Evolutionary conservation across 257 asterid species (phyloP), one percentile per base, ranked within the genome.

Genomic region (Solanum dulcamara): DNA sequence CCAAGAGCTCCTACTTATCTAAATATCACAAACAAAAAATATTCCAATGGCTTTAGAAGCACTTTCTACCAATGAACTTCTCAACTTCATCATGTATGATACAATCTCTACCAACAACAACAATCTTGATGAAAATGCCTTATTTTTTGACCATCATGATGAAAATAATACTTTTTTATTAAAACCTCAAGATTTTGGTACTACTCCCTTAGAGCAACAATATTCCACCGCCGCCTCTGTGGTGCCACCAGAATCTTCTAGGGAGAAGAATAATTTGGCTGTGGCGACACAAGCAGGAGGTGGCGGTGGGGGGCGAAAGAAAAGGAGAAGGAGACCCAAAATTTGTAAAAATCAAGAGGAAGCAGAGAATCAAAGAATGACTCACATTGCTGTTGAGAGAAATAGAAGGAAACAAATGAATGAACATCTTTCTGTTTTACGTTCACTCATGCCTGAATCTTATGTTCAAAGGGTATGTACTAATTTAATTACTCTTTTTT

Each of bases 361-460:
- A 62, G 98, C 98, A 5, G 99, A 96, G 86, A 92, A 87, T 4
- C 99, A 96, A 75, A 92, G 99, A 90, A 96, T 95, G 98, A 95
- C 99, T 12, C 99, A 96, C 98, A 96, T 95, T 93, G 94, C 98
- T 7, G 98, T 96, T 2, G 99, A 96, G 55, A 92, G 99, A 86
- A 96, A 96, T 83, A 91, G 99, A 5, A 90, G 99, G 30, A 96
- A 94, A 81, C 97, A 91, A 85, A 96, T 96, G 99, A 96, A 96
- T 62, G 98, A 96, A 84, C 98, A 96, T 85, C 91, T 96, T 10
- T 95, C 98, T 0, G 98, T 96, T 35, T 83, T 96, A 66, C 96
- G 98, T 85, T 92, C 98, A 32, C 97, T 96, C 88, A 96, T 96
- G 99, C 98, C 99, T 0, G 98, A 96, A 17, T 95, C 98, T 83